phyloP scores from a whole-genome alignment of 2,329 filamentous ascomycete genomes.

The Fusarium drepaniforme region DNA sequence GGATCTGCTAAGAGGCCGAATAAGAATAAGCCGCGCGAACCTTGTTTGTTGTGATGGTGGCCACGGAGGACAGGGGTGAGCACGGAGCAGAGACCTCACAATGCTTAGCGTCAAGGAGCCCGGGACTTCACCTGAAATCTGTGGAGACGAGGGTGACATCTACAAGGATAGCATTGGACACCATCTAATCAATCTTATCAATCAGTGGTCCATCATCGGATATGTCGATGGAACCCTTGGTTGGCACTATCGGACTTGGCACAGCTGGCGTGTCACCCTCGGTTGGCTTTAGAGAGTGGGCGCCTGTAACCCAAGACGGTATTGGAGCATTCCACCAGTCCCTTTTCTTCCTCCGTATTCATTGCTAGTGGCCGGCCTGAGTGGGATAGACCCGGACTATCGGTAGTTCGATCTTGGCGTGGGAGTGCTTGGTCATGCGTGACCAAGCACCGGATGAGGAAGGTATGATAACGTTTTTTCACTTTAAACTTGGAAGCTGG shows the following conservation, averaged over 20 bases:
- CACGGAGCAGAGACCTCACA: not conserved
- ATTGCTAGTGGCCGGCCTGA: not conserved
- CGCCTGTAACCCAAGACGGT: not conserved
- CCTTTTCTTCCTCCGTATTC: not conserved
- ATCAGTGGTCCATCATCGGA: not conserved
- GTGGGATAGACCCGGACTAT: not conserved
- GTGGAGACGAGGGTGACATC: not conserved
- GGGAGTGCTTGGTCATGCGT: not conserved
- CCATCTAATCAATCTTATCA: slow-evolving; percentile 4
- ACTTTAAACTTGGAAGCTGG: not conserved
- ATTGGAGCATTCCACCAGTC: not conserved
- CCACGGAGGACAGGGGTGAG: not conserved
- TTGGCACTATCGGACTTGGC: not conserved
- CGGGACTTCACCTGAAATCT: slow-evolving; percentile 4
- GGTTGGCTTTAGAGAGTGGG: not conserved
- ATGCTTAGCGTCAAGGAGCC: slow-evolving; percentile 1
- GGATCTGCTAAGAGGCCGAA: not conserved
- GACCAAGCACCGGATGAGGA: not conserved
- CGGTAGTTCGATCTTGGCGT: not conserved
- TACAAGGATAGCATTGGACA: not conserved
- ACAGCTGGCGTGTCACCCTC: not conserved
- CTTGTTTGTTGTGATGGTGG: not conserved
- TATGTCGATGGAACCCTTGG: not conserved
- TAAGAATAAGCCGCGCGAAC: not conserved
- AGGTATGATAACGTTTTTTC: not conserved